These are phyloP conservation scores for Colletotrichum euphorbiae DNA, from an alignment of 2,329 filamentous ascomycete genomes.

Conservation along the genomic window DNA sequence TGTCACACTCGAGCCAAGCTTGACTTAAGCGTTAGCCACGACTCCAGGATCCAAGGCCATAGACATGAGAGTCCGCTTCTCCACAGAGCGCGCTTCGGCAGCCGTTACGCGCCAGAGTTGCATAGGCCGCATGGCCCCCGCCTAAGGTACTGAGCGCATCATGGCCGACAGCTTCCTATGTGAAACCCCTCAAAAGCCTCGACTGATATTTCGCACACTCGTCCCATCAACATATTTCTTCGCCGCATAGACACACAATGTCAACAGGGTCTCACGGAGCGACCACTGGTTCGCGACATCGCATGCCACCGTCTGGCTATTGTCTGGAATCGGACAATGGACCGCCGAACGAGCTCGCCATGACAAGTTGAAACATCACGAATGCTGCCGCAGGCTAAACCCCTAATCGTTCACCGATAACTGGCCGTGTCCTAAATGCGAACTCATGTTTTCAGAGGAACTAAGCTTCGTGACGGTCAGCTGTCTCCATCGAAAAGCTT, in stretches of 20 bases:
- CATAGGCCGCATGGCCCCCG: conserved; percentile 1
- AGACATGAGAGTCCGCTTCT: not conserved
- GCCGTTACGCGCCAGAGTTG: not conserved
- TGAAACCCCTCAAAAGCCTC: not conserved
- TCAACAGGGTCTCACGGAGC: too few species aligned
- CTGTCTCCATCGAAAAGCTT: too few species aligned
- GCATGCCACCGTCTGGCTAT: too few species aligned
- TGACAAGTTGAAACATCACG: too few species aligned
- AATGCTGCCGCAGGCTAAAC: too few species aligned
- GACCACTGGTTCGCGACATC: too few species aligned
- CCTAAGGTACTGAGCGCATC: not conserved
- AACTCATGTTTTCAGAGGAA: not conserved
- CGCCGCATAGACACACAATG: not conserved
- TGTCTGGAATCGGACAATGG: too few species aligned
- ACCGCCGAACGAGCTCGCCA: too few species aligned
- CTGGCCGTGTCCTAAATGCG: conserved; percentile 18
- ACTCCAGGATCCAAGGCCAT: not conserved
- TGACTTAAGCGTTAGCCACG: conserved; percentile 1
- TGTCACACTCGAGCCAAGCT: conserved; percentile 17
- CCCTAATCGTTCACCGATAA: not conserved
- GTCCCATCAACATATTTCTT: not conserved
- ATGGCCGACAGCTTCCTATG: not conserved
- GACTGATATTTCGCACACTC: not conserved
- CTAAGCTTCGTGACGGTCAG: too few species aligned
- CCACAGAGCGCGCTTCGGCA: not conserved